These are phyloP conservation scores for Carex pumila DNA, from an alignment of 176 grass and related monocot genomes.

Conservation along the genomic window DNA sequence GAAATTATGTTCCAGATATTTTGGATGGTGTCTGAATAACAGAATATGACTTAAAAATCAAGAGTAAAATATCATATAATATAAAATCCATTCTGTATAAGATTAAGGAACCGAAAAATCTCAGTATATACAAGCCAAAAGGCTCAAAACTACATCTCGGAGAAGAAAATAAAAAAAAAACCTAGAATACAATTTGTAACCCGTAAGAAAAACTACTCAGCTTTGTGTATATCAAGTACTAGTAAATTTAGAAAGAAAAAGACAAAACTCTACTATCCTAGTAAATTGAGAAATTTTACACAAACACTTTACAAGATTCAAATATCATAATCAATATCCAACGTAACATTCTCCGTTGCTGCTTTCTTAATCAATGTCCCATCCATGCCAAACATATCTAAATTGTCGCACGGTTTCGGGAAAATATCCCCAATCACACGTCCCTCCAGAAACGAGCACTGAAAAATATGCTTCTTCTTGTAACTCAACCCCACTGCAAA, in stretches of 20 bases:
- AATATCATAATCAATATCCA: slow-evolving; percentile 80
- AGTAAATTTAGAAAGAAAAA: neutral
- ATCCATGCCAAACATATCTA: slow-evolving; percentile 45
- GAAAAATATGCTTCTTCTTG: slow-evolving; percentile 97
- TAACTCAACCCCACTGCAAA: slow-evolving; percentile 82
- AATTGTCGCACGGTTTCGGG: slow-evolving; percentile 75
- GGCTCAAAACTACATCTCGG: slow-evolving; percentile 11
- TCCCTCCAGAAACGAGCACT: slow-evolving; percentile 66
- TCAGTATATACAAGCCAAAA: slow-evolving; percentile 19
- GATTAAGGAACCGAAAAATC: neutral
- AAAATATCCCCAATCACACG: slow-evolving; percentile 52
- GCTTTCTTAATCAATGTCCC: slow-evolving; percentile 52
- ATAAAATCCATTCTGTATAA: neutral
- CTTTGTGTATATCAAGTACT: neutral
- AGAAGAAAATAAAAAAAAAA: neutral
- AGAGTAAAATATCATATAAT: neutral
- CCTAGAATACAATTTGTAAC: neutral
- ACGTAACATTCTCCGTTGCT: slow-evolving; percentile 25
- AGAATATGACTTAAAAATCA: neutral
- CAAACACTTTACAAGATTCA: slow-evolving; percentile 28
- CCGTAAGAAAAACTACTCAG: neutral
- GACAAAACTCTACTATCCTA: slow-evolving; percentile 3
- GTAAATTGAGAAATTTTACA: neutral
- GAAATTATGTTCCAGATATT: too few relatives aligned
- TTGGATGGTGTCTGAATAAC: too few relatives aligned